A percentile compares a stretch with the other conserved stretches of the same genome.
Evolutionary conservation across 441 rosid species (phyloP).

Genomic region (Adansonia rubrostipa): DNA sequence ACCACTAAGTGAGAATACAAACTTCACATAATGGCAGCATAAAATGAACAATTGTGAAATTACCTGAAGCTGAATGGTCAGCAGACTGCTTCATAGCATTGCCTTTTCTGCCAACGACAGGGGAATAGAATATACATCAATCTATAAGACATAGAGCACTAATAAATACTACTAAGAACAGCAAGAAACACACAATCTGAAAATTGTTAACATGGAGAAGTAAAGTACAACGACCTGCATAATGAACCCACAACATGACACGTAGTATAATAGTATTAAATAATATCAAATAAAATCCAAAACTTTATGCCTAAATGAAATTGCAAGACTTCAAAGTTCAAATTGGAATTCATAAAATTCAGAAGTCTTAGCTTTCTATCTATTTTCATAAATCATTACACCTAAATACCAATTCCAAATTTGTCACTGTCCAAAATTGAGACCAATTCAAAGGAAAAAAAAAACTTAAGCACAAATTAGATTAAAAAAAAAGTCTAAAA

Average conservation of each 20-base stretch:
- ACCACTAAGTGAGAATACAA: slow-evolving; percentile 26
- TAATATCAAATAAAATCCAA: slow-evolving; percentile 15
- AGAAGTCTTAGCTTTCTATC: slow-evolving; percentile 3
- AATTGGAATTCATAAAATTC: neutral
- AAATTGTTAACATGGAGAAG: neutral
- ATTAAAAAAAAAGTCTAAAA: neutral
- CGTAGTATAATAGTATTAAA: slow-evolving; percentile 3
- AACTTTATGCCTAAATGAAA: slow-evolving; percentile 5
- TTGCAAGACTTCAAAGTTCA: neutral
- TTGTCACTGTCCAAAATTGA: neutral
- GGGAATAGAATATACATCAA: neutral
- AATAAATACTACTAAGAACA: neutral
- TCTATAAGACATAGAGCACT: neutral
- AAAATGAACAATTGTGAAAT: slow-evolving; percentile 12
- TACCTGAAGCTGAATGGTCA: slow-evolving; percentile 39
- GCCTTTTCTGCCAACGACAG: slow-evolving; percentile 31
- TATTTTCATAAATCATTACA: neutral
- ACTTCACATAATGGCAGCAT: neutral
- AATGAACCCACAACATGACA: neutral
- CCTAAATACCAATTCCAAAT: neutral
- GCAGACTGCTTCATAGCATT: slow-evolving; percentile 48
- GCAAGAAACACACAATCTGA: slow-evolving; percentile 14
- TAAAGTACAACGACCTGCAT: neutral
- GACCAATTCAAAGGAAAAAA: neutral
- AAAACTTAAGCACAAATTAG: neutral